phyloP scores from a whole-genome alignment of 163 green algal species.

The Coccomyxa subellipsoidea region DNA sequence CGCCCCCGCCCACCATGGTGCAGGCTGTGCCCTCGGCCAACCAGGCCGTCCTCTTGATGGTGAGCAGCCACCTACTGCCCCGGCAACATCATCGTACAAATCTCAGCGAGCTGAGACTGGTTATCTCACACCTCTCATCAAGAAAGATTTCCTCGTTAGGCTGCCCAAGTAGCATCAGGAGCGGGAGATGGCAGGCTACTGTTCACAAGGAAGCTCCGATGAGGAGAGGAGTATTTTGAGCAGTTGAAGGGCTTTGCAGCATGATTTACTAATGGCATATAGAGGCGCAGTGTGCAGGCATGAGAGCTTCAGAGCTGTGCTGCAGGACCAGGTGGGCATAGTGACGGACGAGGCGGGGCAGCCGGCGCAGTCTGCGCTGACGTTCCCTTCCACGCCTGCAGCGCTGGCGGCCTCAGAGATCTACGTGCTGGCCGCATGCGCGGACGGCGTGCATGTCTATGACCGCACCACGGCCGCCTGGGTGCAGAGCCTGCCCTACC shows the following conservation, averaged over 20 bases:
- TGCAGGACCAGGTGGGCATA: constrained; percentile 44
- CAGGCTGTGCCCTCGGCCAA: constrained; percentile 23
- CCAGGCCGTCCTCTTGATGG: constrained; percentile 37
- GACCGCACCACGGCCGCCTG: constrained; percentile 21
- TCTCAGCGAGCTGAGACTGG: too few species aligned
- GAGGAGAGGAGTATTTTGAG: too few species aligned
- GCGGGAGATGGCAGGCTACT: too few species aligned
- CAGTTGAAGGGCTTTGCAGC: too few species aligned
- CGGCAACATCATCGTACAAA: too few species aligned
- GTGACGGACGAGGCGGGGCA: constrained; percentile 31
- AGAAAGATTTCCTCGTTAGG: too few species aligned
- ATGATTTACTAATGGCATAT: too few species aligned
- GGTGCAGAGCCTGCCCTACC: constrained; percentile 41
- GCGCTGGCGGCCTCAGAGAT: constrained; percentile 34
- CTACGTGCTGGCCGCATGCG: constrained; percentile 37
- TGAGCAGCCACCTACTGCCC: background rate
- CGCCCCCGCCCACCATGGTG: constrained; percentile 26
- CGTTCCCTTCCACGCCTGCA: constrained; percentile 24
- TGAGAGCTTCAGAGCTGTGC: background rate
- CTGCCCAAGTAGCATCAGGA: too few species aligned
- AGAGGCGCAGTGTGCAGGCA: too few species aligned
- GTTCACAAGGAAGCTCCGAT: too few species aligned
- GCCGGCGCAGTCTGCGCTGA: constrained; percentile 33
- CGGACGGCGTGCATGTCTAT: constrained; percentile 40
- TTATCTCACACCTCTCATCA: too few species aligned